Base-by-base conservation (phyloP, 2,329 filamentous ascomycete species). In the Aureobasidium sp. region DNA sequence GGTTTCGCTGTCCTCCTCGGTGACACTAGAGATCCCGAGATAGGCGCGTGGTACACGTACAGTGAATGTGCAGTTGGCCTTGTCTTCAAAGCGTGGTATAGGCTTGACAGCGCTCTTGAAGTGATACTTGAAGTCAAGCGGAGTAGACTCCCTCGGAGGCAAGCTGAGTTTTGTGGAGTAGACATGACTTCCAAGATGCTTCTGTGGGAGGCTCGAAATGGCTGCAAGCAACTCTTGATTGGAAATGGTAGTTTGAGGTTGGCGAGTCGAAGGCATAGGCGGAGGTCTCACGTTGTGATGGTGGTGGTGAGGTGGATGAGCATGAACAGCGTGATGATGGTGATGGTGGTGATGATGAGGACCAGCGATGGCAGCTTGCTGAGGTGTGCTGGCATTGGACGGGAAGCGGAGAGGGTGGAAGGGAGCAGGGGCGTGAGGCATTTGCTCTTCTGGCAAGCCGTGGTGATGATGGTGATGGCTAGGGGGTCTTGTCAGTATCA, bases 41-140 rank as follows among this genome's bases (percentile, higher is more conserved):
- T 94, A 91, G 51, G 89, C 84, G 32, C 89, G 85, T 2, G 92
- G 88, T 6, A 99, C 86, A 68, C 94, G 90, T 64, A 99, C 82
- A 0, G 91, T 97, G 65, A 95, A 85, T 0, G 90, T 95, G 71
- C 91, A 96, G 68, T 97, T 97, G 67, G 92, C 88, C 63, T 90
- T 89, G 48, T 83, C 85, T 65, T 88, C 77, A 44, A 93, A 90
- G 64, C 84, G 83, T 0, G 93, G 93, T 1, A 97, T 78, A 0
- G 89, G 88, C 59, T 82, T 86, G 0, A 89, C 90, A 32, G 77
- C 82, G 27, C 81, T 82, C 5, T 78, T 79, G 66, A 83, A 85
- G 44, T 82, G 79, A 64, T 83, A 81, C 65, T 82, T 83, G 59
- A 79, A 76, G 66, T 81, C 80, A 34, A 74, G 72, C 9, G 66